phyloP scores from a whole-genome alignment of 371 early-diverging fungal genomes.

The Funneliformis caledonium region DNA sequence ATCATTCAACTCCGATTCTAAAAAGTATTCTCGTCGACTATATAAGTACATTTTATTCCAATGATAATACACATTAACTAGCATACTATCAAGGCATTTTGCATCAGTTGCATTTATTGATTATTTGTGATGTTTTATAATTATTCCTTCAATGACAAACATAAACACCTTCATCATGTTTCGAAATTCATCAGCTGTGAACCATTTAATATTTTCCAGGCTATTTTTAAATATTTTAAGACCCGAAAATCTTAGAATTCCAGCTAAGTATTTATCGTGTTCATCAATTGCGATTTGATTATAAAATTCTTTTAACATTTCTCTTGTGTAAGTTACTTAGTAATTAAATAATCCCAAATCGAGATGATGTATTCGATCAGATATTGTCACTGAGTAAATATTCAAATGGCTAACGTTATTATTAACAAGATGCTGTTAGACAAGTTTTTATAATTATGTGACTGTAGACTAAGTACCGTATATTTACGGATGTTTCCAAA shows the following conservation, averaged over 20 bases:
- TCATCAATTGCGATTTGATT: not conserved
- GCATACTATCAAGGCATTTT: not conserved
- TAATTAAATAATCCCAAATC: constrained; percentile 6
- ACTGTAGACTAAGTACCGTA: too few relatives aligned
- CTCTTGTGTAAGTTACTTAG: too few relatives aligned
- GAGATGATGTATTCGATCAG: not conserved
- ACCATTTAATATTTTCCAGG: not conserved
- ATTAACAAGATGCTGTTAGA: too few relatives aligned
- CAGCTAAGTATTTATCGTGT: not conserved
- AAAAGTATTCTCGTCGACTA: not conserved
- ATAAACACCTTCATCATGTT: constrained; percentile 20
- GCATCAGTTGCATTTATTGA: not conserved
- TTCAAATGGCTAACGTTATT: too few relatives aligned
- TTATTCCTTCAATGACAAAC: too few relatives aligned
- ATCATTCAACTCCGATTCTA: not conserved
- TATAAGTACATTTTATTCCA: constrained; percentile 13
- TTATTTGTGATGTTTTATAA: not conserved
- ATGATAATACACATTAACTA: not conserved
- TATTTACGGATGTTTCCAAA: too few relatives aligned
- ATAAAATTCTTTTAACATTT: not conserved
- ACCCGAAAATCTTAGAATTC: not conserved
- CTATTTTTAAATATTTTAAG: not conserved
- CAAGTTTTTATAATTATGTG: too few relatives aligned
- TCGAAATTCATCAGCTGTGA: not conserved
- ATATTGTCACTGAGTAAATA: too few relatives aligned